Evolutionary conservation across 108 stramenopile genomes (phyloP), one percentile per base, ranked within the genome.

Genomic region (Mediolabrus comicus): DNA sequence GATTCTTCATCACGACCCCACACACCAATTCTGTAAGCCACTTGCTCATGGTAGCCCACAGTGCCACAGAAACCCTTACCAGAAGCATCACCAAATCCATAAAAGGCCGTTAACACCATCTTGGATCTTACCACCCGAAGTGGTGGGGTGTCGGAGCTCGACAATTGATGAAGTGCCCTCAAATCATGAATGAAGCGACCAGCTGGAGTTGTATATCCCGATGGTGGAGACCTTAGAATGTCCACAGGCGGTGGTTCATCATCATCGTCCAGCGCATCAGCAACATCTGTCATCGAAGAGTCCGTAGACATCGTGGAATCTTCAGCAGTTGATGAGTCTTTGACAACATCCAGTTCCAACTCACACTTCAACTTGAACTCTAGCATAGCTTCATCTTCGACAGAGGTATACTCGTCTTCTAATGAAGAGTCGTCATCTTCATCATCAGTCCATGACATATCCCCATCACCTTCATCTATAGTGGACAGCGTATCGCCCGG

Each of bases 1-100:
- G 27, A 59, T 14, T 63, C 69, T 16, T 63, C 61, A 17, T 64
- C 61, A 1, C 10, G 22, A 0, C 62, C 51, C 75, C 75, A 76
- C 0, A 71, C 32, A 1, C 75, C 75, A 1, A 55, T 13, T n/a
- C 69, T 17, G 10, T 29, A 65, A 0, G 9, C 10, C 0, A 60
- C 1, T 0, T 33, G 65, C 24, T 64, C 53, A 17, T 41, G 41
- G 2, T 41, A 41, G 3, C 41, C 41, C 14, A 68, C 7, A 0
- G 59, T 74, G 12, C 59, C 34, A 3, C 66, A 57, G 16, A 58
- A 68, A 8, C 73, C 73, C 17, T 43, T 53, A 3, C 60, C 36
- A 6, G 69, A 61, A 0, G 69, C 60, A 16, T 70, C 69, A 3
- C 59, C 69, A 70, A 62, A 61, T 0, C 59, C 57, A 25, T 59